Evolutionary conservation across 2,329 filamentous ascomycete genomes (phyloP).

Genomic region (Fusarium oxysporum): DNA sequence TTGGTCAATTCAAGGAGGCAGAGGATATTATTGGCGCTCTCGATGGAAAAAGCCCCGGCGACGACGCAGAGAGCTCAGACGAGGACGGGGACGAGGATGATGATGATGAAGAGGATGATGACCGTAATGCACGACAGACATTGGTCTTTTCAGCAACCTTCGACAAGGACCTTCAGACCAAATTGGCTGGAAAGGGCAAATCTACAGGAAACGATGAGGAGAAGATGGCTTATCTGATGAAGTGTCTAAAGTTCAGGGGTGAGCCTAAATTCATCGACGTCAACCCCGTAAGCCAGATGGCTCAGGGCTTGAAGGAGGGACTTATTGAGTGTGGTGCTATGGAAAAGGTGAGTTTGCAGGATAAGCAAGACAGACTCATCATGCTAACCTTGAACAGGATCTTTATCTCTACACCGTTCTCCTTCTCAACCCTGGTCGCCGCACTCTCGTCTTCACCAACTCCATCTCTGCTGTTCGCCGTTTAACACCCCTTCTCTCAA

Average conservation of each 20-base stretch:
- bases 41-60: slow-evolving; percentile 76
- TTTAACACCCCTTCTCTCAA: slow-evolving; percentile 84
- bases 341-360: slow-evolving; percentile 77
- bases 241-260: slow-evolving; percentile 88
- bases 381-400: slow-evolving; percentile 64
- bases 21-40: slow-evolving; percentile 87
- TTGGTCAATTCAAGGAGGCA: slow-evolving; percentile 95
- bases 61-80: slow-evolving; percentile 63
- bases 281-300: slow-evolving; percentile 91
- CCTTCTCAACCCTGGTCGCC: slow-evolving; percentile 81
- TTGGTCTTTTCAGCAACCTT: slow-evolving; percentile 98
- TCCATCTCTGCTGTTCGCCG: slow-evolving; percentile 93
- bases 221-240: slow-evolving; percentile 92
- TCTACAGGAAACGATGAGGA: slow-evolving; percentile 72
- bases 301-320: slow-evolving; percentile 84
- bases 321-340: slow-evolving; percentile 91
- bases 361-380: rapidly evolving
- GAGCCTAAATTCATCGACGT: slow-evolving; percentile 92
- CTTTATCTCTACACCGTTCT: slow-evolving; percentile 92
- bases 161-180: slow-evolving; percentile 89
- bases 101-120: slow-evolving; percentile 57
- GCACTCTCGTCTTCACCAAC: slow-evolving; percentile 93
- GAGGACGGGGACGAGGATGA: slow-evolving; percentile 61
- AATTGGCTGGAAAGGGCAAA: slow-evolving; percentile 82
- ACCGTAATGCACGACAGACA: slow-evolving; percentile 73